phyloP scores from a whole-genome alignment of 2,329 filamentous ascomycete genomes.

The Talaromyces sp. region DNA sequence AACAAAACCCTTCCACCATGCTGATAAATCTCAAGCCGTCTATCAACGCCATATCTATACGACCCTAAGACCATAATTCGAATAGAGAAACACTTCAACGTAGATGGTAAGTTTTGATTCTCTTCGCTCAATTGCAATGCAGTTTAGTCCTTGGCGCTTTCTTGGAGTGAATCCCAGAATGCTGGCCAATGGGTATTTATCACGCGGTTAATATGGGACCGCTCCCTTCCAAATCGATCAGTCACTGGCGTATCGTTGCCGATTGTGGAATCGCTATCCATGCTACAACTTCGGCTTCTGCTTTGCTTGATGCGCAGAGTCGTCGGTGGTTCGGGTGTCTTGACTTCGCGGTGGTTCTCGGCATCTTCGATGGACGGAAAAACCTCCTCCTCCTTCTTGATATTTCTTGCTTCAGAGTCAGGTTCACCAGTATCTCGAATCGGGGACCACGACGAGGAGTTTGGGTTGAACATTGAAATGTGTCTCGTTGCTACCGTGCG shows the following conservation, averaged over 20 bases:
- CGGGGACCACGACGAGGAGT: neutral
- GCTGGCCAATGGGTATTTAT: neutral
- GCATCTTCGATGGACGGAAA: neutral
- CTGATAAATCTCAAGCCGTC: neutral
- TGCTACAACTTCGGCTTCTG: neutral
- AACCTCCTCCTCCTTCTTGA: neutral
- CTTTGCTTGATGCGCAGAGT: neutral
- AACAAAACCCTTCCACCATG: neutral
- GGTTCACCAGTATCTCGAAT: neutral
- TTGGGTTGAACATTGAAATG: slow-evolving; percentile 2
- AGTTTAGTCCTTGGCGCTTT: neutral
- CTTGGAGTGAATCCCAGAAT: slow-evolving; percentile 6
- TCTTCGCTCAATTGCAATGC: neutral
- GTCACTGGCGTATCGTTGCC: neutral
- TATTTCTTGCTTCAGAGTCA: neutral
- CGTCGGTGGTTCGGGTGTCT: neutral
- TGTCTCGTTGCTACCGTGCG: neutral
- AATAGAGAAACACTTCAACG: neutral
- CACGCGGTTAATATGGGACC: neutral
- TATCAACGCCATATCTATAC: neutral
- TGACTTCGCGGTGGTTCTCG: neutral
- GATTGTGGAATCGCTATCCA: slow-evolving; percentile 2
- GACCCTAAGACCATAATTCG: neutral
- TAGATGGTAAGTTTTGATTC: neutral
- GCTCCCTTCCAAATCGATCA: neutral